Base-by-base conservation (phyloP, 495 filamentous ascomycete species). In the Acidomyces sp. region DNA sequence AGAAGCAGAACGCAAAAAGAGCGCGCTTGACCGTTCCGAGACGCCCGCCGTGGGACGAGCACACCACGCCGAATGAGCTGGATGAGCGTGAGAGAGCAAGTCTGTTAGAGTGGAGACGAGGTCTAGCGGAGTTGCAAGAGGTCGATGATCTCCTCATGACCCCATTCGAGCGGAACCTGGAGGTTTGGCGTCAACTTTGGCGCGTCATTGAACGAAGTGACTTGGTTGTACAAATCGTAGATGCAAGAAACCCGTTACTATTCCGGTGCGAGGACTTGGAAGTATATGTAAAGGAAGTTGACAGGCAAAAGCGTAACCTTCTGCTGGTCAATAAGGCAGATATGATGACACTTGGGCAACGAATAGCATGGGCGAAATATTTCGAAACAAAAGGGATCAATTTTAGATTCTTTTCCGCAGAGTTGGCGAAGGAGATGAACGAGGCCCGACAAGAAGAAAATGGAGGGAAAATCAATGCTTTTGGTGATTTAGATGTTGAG, bases 151-250 rank as follows among this genome's bases (percentile, higher is more conserved):
- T 99, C 39, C 66, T 96, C 37, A 92, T 99, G 86, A 99, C 92
- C 1, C 92, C 92, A 0, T 99, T 99, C 53, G 92, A 99, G 69
- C 72, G 90, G 24, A 99, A 99, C 60, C 50, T 99, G 44, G 92
- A 99, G 59, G 87, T 99, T 34, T 99, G 92, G 92, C 74, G 92
- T 56, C 92, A 99, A 60, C 55, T 99, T 51, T 99, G 92, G 92
- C 74, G 92, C 62, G 92, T 99, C 34, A 93, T 99, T 52, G 92
- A 99, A 66, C 72, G 92, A 18, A 93, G 84, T 6, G 90, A 99
- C 60, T 63, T 99, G 18, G 74, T 99, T 2, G 90, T 96, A 33
- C 92, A 99, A 67, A 99, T 99, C 64, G 92, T 96, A 46, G 92
- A 99, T 66, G 92, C 92, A 4, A 68, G 92, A 46, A 93, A 95